phyloP scores from a whole-genome alignment of 1,139 yeast species.

The Yamadazyma jaroonii region DNA sequence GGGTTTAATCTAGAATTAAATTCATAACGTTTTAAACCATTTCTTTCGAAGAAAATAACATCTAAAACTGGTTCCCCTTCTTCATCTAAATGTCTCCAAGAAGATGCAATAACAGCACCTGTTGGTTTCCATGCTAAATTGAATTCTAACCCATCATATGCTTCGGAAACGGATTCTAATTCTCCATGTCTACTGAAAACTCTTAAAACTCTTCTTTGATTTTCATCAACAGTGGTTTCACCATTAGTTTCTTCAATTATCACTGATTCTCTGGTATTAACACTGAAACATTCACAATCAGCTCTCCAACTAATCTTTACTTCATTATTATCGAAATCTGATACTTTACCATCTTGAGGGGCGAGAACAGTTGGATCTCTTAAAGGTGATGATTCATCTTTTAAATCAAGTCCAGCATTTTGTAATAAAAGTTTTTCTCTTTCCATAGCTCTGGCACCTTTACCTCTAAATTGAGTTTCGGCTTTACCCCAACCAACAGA shows the following conservation, averaged over 20 bases:
- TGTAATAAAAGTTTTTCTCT: constrained; percentile 58
- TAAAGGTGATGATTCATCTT: constrained; percentile 55
- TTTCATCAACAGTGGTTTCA: constrained; percentile 22
- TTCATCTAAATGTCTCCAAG: constrained; percentile 57
- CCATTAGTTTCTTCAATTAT: constrained; percentile 34
- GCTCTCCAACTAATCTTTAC: constrained; percentile 86
- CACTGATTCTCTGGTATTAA: constrained; percentile 59
- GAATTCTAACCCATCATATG: constrained; percentile 79
- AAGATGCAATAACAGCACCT: constrained; percentile 82
- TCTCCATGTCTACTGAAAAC: constrained; percentile 79
- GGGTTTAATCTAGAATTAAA: constrained; percentile 66
- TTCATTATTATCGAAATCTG: constrained; percentile 47
- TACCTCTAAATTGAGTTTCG: constrained; percentile 96
- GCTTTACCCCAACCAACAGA: constrained; percentile 98
- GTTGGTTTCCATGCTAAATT: constrained; percentile 85
- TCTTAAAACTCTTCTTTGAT: constrained; percentile 73
- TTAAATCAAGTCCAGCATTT: constrained; percentile 64
- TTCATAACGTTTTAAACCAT: constrained; percentile 90
- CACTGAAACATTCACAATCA: constrained; percentile 81
- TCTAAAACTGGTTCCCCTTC: constrained; percentile 47
- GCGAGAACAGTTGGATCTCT: constrained; percentile 92
- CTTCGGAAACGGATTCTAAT: constrained; percentile 84
- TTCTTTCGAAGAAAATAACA: constrained; percentile 83
- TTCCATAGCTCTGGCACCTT: constrained; percentile 82
- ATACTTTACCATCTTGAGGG: constrained; percentile 65